Conservation (phyloP, 345 rosid genomes). For the Triadica sebifera region DNA sequence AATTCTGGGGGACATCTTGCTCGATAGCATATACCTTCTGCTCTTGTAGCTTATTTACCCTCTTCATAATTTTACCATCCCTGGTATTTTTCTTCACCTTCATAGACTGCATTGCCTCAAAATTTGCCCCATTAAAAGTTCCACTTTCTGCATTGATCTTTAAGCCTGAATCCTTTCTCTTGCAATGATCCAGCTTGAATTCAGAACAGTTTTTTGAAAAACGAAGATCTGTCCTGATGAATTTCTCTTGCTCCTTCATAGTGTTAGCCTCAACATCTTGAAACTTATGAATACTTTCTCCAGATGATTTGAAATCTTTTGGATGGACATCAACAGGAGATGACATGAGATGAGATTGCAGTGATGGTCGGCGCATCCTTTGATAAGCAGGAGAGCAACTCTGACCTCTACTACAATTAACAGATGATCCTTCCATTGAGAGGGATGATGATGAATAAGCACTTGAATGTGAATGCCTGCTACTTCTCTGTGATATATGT, state of each 20-base stretch:
- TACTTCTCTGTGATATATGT: conserved; percentile 35
- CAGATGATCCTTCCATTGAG: conserved; percentile 48
- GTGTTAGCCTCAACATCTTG: conserved; percentile 25
- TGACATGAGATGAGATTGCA: conserved; percentile 43
- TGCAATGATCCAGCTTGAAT: conserved; percentile 28
- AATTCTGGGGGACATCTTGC: conserved; percentile 28
- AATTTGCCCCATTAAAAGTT: conserved; percentile 30
- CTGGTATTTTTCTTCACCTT: conserved; percentile 30
- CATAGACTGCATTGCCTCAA: conserved; percentile 27
- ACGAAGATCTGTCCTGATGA: conserved; percentile 26
- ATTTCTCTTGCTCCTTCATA: conserved; percentile 19
- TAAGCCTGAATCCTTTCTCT: conserved; percentile 32
- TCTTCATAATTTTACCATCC: conserved; percentile 30
- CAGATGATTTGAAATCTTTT: conserved; percentile 24
- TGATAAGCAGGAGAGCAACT: conserved; percentile 41
- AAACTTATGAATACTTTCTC: conserved; percentile 29
- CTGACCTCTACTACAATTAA: conserved; percentile 45
- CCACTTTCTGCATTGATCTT: conserved; percentile 20
- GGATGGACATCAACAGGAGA: conserved; percentile 39
- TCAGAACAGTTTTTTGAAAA: conserved; percentile 23
- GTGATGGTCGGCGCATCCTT: conserved; percentile 37
- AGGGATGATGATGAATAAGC: conserved; percentile 40
- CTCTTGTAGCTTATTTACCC: conserved; percentile 32
- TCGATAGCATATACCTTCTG: conserved; percentile 21
- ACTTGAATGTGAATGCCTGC: conserved; percentile 46